These are phyloP conservation scores for Mallotus japonicus DNA, from an alignment of 441 rosid genomes.

Conservation along the genomic window DNA sequence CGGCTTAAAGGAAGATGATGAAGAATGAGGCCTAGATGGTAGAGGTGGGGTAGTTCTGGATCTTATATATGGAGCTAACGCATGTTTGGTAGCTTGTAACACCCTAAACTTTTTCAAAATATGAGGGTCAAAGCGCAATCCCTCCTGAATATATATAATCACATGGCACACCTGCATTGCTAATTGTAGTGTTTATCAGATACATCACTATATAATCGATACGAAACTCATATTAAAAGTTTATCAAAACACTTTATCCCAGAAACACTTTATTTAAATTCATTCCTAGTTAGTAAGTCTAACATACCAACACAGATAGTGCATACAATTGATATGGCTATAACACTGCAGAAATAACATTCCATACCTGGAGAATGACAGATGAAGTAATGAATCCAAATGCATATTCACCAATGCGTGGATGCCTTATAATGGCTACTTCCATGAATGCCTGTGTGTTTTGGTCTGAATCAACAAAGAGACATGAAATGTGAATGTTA, in stretches of 20 bases:
- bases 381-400: constrained; percentile 94
- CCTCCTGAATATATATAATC: constrained; percentile 60
- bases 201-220: background rate
- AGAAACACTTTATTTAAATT: background rate
- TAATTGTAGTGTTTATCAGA: constrained; percentile 34
- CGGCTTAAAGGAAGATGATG: constrained; percentile 34
- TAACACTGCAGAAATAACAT: constrained; percentile 14
- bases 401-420: constrained; percentile 96
- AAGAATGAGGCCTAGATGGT: constrained; percentile 51
- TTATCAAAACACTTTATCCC: background rate
- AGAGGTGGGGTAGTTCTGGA: constrained; percentile 45
- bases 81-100: constrained; percentile 71
- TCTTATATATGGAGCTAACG: constrained; percentile 55
- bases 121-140: constrained; percentile 60
- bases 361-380: constrained; percentile 72
- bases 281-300: background rate
- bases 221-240: background rate
- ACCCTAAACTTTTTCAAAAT: constrained; percentile 65
- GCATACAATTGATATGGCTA: background rate
- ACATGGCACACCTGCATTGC: constrained; percentile 88
- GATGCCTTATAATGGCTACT: constrained; percentile 95
- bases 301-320: background rate
- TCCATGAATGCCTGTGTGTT: constrained; percentile 93
- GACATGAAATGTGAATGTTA: constrained; percentile 5
- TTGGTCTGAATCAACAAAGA: constrained; percentile 58